Evolutionary conservation across 2,329 filamentous ascomycete genomes (phyloP), one percentile per base, ranked within the genome.

Genomic region (Acarospora socialis): DNA sequence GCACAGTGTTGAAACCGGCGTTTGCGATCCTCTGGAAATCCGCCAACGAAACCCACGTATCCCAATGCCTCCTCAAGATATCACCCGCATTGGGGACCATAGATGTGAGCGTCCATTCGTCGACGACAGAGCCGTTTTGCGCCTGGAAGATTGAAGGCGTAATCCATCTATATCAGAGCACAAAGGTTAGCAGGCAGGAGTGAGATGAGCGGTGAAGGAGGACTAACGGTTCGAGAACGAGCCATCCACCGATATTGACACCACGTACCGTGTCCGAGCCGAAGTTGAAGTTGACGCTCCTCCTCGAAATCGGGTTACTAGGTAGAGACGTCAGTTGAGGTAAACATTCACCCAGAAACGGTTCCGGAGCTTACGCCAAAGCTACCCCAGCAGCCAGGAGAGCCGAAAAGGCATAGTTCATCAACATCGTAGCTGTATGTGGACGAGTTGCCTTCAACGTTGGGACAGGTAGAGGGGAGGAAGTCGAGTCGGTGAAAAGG

Each of bases 11-110:
- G 51, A 74, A 68, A 4, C 70, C 69, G 0, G 66, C 59, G 21
- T 60, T 49, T 12, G 60, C 59, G 42, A 74, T 73, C 41, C 64
- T 68, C 43, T 66, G 52, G 46, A 75, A 70, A 44, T 73, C 69
- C 8, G 50, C 43, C 21, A 40, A 16, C 6, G 27, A 24, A 8
- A 39, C 36, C 39, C 39, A 41, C 9, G 18, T 37, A 26, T 41
- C 37, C 37, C 39, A 41, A 42, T 57, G 59, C 9, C 55, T 58
- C 8, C n/a, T n/a, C n/a, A n/a, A n/a, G n/a, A n/a, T n/a, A n/a
- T n/a, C n/a, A n/a, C n/a, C n/a, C n/a, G n/a, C n/a, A n/a, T n/a
- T n/a, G n/a, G n/a, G n/a, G n/a, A n/a, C n/a, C n/a, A n/a, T n/a
- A n/a, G n/a, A 60, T 61, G 44, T 47, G 2, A 54, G 38, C n/a